Evolutionary conservation across 306 rosid species (phyloP).

Genomic region (Vigna reflexopilosa): DNA sequence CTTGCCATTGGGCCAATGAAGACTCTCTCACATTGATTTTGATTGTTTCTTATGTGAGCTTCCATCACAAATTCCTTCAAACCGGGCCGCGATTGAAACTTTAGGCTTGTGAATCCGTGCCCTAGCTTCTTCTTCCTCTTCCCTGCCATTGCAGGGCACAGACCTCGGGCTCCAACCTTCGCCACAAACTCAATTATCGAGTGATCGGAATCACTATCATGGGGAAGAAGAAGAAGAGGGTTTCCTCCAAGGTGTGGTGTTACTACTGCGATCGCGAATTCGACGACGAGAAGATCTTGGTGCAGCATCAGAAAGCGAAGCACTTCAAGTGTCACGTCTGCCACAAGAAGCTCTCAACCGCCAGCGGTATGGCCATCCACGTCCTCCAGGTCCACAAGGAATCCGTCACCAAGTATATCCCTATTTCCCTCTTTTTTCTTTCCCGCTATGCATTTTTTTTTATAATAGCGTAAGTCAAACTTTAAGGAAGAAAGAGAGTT

Average conservation of each 20-base stretch:
- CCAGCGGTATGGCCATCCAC: conserved; percentile 98
- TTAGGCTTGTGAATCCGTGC: not conserved
- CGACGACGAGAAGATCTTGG: conserved; percentile 97
- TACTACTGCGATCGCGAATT: conserved; percentile 98
- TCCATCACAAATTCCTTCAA: not conserved
- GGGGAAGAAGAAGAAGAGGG: conserved; percentile 99
- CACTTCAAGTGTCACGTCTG: conserved; percentile 99
- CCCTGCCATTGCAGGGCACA: conserved; percentile 27
- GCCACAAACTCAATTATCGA: not conserved
- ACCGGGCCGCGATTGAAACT: not conserved
- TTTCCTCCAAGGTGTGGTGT: conserved; percentile 95
- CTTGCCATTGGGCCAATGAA: not conserved
- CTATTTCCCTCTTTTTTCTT: conserved; percentile 19
- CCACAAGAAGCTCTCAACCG: conserved; percentile 98
- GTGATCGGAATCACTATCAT: conserved; percentile 2
- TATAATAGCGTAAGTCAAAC: not conserved
- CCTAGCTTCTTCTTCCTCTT: conserved; percentile 40
- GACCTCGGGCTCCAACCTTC: not conserved
- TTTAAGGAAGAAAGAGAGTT: not conserved
- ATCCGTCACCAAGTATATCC: conserved; percentile 81
- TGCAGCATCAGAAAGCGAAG: conserved; percentile 99
- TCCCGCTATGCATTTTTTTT: not conserved
- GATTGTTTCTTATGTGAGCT: not conserved
- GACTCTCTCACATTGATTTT: not conserved
- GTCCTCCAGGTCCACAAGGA: conserved; percentile 99